Evolutionary conservation across 2,329 filamentous ascomycete genomes (phyloP).

Genomic region (Colletotrichum orbiculare): DNA sequence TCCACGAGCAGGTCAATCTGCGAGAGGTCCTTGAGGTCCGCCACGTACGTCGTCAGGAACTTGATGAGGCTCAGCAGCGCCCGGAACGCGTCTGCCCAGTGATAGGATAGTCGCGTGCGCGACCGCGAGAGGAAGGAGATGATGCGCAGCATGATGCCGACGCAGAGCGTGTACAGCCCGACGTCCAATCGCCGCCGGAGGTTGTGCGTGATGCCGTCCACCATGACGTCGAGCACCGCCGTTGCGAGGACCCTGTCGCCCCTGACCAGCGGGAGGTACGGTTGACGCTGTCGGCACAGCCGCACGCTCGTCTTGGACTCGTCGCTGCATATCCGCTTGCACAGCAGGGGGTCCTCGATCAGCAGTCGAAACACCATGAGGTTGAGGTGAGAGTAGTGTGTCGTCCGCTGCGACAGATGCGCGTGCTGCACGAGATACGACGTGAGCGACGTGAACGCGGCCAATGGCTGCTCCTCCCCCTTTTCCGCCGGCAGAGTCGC

Average conservation of each 20-base stretch:
- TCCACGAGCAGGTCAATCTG: conserved; percentile 81
- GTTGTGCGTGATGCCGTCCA: conserved; percentile 95
- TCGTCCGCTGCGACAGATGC: conserved; percentile 81
- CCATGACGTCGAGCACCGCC: conserved; percentile 84
- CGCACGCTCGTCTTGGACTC: conserved; percentile 80
- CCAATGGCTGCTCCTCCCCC: conserved; percentile 78
- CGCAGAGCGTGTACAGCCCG: conserved; percentile 82
- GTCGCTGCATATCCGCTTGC: conserved; percentile 85
- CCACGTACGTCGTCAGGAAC: conserved; percentile 88
- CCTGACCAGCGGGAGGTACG: conserved; percentile 80
- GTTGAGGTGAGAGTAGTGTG: conserved; percentile 86
- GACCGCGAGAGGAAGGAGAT: conserved; percentile 87
- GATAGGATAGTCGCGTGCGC: conserved; percentile 84
- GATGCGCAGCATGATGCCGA: conserved; percentile 84
- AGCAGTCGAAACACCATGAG: conserved; percentile 87
- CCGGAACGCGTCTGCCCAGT: conserved; percentile 96
- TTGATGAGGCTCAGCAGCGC: conserved; percentile 87
- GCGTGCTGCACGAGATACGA: conserved; percentile 96
- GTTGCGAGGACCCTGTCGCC: conserved; percentile 80
- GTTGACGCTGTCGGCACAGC: conserved; percentile 88
- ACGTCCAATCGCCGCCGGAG: conserved; percentile 86
- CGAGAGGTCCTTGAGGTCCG: conserved; percentile 76
- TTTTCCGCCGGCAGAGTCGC: conserved; percentile 74
- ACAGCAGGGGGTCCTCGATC: conserved; percentile 84
- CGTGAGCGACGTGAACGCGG: conserved; percentile 85